These are phyloP conservation scores for Ostreobium quekettii DNA, from an alignment of 139 green algal species.

Conservation along the genomic window DNA sequence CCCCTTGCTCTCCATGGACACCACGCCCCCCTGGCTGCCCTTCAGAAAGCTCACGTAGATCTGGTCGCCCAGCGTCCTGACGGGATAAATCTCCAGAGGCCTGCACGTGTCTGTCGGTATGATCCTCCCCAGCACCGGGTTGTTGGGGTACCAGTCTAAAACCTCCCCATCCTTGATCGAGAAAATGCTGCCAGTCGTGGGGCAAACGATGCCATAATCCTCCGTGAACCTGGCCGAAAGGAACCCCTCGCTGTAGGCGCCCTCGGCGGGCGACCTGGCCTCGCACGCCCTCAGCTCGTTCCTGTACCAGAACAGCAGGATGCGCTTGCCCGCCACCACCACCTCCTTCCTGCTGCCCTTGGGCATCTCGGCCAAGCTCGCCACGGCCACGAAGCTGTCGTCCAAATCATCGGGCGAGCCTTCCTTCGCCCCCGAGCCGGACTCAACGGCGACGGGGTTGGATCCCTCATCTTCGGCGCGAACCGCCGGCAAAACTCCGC, in stretches of 20 bases:
- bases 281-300: constrained; percentile 91
- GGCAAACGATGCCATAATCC: constrained; percentile 87
- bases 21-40: constrained; percentile 7
- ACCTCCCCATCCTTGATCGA: constrained; percentile 86
- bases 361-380: background rate
- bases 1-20: constrained; percentile 11
- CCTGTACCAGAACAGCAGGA: constrained; percentile 97
- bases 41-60: constrained; percentile 16
- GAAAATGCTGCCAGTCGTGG: constrained; percentile 77
- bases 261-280: constrained; percentile 84
- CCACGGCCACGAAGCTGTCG: background rate
- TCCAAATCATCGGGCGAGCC: too few relatives aligned
- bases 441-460: too few relatives aligned
- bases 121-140: constrained; percentile 70
- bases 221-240: constrained; percentile 85
- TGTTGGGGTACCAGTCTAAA: constrained; percentile 86
- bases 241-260: constrained; percentile 94
- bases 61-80: constrained; percentile 50
- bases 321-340: constrained; percentile 56
- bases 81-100: constrained; percentile 64
- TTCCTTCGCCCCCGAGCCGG: too few relatives aligned
- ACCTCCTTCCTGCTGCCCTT: constrained; percentile 76
- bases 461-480: too few relatives aligned
- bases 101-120: constrained; percentile 65
- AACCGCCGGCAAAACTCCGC: too few relatives aligned